Base-by-base conservation (phyloP, 2,329 filamentous ascomycete species). In the Aspergillus udagawae region DNA sequence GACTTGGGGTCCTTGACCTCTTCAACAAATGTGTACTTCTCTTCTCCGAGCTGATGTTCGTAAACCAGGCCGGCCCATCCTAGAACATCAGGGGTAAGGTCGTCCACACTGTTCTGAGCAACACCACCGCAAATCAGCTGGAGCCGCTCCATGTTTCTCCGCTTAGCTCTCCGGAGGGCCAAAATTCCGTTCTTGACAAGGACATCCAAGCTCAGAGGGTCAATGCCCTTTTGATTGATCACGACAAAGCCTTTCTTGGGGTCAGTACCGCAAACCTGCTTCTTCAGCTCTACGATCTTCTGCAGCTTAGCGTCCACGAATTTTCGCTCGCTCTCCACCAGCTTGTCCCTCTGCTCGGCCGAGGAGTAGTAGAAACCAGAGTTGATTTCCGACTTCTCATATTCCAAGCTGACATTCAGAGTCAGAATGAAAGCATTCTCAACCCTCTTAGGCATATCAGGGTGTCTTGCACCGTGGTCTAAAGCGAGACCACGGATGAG, bases 301-400 rank as follows among this genome's bases (percentile, higher is more conserved):
- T 92, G 89, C 65, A 99, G 80, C 82, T 97, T 99, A 63, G 94
- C 87, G 69, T 99, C 94, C 49, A 99, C 92, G 68, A 97, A 97
- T 61, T 90, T 86, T 63, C 94, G 89, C 80, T 99, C 94, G 70
- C 91, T 96, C 80, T 97, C 94, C 10, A 99, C 94, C 44, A 99
- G 86, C 82, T 97, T 99, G 70, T 97, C 94, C 65, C 94, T 86
- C 80, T 99, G 94, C 65, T 97, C 92, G 28, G 94, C 94, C 71
- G 88, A 96, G 38, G 90, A 96, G 80, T 99, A 99, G 83, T 96
- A 99, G 83, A 99, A 99, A 52, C 92, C 87, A 44, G 92, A 97
- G 84, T 99, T 99, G 76, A 99, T 96, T 78, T 99, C 94, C 0
- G 92, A 93, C 82, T 99, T 99, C 78, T 99, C 94, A 75, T 99